Conservation (phyloP, 768 basidiomycete species). For the Russula sp. region DNA sequence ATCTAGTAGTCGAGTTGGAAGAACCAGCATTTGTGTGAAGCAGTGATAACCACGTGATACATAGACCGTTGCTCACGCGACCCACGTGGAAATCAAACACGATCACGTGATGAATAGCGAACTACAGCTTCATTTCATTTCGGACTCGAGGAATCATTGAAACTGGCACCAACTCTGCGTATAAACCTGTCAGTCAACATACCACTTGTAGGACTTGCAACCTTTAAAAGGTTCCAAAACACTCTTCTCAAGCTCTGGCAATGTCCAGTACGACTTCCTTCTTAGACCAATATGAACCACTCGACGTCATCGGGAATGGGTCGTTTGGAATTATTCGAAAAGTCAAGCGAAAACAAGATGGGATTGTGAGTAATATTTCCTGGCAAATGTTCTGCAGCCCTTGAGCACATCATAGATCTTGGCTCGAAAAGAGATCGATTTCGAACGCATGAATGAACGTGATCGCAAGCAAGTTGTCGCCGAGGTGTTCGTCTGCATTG, state of each 20-base stretch:
- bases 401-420: conserved; percentile 45
- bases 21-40: no score
- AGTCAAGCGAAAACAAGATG: conserved; percentile 79
- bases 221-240: not conserved
- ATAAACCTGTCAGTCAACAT: not conserved
- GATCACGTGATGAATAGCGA: not conserved
- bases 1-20: no score
- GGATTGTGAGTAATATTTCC: conserved; percentile 47
- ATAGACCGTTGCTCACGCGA: no score
- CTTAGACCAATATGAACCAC: conserved; percentile 75
- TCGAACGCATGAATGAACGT: conserved; percentile 92
- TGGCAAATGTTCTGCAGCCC: not conserved
- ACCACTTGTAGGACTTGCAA: not conserved
- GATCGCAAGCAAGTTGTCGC: conserved; percentile 96
- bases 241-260: not conserved
- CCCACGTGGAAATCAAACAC: conserved; percentile 15
- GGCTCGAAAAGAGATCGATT: conserved; percentile 94
- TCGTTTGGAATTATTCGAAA: conserved; percentile 98
- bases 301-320: conserved; percentile 93
- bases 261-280: conserved; percentile 29
- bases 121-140: not conserved
- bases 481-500: conserved; percentile 72
- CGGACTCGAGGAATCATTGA: not conserved
- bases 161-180: not conserved
- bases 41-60: no score